Percentiles rank a stretch among this genome's conserved stretches.
Conservation (phyloP, 805 yeast genomes). For the Ascoidea rubescens region DNA sequence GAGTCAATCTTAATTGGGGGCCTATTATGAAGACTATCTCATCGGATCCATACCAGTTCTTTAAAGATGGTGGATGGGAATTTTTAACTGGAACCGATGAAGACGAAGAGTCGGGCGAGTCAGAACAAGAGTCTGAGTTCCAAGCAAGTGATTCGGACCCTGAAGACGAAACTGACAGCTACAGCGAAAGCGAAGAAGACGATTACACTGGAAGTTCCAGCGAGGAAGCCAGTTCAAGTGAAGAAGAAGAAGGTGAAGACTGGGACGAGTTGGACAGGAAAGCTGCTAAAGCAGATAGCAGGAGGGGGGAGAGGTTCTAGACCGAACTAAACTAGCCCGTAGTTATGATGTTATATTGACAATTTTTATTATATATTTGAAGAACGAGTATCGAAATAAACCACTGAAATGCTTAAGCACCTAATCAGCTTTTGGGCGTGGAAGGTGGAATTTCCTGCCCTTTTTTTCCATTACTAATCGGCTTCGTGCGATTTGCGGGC, state of each 20-base stretch:
- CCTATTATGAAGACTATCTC: conserved; percentile 88
- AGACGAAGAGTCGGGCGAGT: conserved; percentile 53
- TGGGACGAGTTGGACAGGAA: conserved; percentile 52
- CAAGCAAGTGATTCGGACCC: conserved; percentile 51
- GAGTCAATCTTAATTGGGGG: conserved; percentile 90
- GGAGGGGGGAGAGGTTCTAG: not conserved
- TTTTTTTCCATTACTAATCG: no score
- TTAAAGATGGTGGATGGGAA: conserved; percentile 91
- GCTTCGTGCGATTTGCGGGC: no score
- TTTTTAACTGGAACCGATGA: conserved; percentile 85
- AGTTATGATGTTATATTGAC: no score
- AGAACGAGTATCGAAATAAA: no score
- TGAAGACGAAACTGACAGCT: conserved; percentile 37
- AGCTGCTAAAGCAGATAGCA: conserved; percentile 33
- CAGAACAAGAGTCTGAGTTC: conserved; percentile 55
- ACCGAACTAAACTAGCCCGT: no score
- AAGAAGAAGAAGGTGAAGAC: conserved; percentile 21
- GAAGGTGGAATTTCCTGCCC: no score
- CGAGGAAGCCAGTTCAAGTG: conserved; percentile 16
- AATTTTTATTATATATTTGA: no score
- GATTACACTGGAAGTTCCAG: conserved; percentile 15
- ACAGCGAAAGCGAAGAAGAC: conserved; percentile 24
- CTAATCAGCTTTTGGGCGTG: no score
- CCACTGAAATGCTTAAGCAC: no score
- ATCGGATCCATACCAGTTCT: conserved; percentile 90